Percentiles rank a stretch among this genome's conserved stretches.
Conservation (phyloP, 2,329 filamentous ascomycete genomes). For the Penicillium occitanis region DNA sequence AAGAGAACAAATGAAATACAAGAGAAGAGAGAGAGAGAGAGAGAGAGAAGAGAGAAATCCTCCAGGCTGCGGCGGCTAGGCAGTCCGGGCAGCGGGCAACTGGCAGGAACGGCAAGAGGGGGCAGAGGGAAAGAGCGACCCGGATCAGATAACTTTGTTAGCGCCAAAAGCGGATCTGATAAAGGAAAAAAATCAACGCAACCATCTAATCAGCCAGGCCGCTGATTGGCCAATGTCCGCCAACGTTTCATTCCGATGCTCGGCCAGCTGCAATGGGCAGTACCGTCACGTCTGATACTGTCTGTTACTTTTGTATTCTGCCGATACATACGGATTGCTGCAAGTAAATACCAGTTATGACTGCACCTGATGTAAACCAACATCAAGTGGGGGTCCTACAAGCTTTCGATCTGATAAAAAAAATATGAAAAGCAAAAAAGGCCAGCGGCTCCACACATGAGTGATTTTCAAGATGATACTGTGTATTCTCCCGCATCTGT, state of each 20-base stretch:
- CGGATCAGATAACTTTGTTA: conserved; percentile 18
- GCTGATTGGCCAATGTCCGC: conserved; percentile 8
- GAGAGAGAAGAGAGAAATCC: neutral
- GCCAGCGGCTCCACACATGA: neutral
- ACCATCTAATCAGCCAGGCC: neutral
- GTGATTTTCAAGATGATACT: neutral
- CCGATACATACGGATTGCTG: neutral
- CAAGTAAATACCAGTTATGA: neutral
- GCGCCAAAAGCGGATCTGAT: conserved; percentile 6
- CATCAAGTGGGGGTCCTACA: neutral
- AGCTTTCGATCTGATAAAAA: conserved; percentile 11
- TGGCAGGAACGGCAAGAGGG: neutral
- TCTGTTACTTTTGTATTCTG: neutral
- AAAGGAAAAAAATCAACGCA: neutral
- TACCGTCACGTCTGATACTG: neutral
- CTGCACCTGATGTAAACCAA: neutral
- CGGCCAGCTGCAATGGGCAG: neutral
- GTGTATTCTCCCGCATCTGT: neutral
- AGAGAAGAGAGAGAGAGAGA: neutral
- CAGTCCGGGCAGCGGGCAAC: neutral
- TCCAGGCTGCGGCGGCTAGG: neutral
- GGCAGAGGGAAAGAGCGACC: neutral
- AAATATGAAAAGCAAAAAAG: neutral
- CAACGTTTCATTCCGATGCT: conserved; percentile 11
- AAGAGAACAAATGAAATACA: no score